Percentiles rank a stretch among this genome's conserved stretches.
Conservation (phyloP, 2,329 filamentous ascomycete genomes). For the Bipolaris bicolor region DNA sequence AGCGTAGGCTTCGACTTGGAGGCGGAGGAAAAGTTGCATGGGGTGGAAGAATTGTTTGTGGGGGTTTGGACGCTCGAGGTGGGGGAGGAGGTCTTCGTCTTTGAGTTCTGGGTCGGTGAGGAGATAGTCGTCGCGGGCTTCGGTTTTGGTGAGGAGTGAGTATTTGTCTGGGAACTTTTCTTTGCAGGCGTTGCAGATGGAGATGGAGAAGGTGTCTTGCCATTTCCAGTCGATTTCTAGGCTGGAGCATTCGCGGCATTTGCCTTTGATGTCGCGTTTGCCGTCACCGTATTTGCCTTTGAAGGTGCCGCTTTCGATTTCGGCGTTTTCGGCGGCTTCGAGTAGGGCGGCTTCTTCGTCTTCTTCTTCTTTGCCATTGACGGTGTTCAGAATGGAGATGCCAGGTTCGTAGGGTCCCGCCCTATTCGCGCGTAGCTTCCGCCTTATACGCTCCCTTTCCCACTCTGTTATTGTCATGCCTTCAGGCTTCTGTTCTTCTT, state of each 20-base stretch:
- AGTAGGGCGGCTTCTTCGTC: slow-evolving; percentile 35
- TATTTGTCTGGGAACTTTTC: slow-evolving; percentile 92
- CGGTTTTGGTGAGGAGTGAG: slow-evolving; percentile 93
- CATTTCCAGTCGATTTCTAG: slow-evolving; percentile 95
- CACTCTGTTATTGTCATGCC: slow-evolving; percentile 91
- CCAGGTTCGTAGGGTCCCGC: slow-evolving; percentile 88
- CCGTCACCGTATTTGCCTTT: slow-evolving; percentile 45
- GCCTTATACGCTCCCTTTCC: slow-evolving; percentile 80
- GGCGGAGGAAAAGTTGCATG: slow-evolving; percentile 97
- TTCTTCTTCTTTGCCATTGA: slow-evolving; percentile 41
- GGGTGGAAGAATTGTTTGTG: slow-evolving; percentile 97
- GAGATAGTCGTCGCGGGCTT: slow-evolving; percentile 93
- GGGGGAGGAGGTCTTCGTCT: slow-evolving; percentile 83
- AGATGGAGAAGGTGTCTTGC: slow-evolving; percentile 80
- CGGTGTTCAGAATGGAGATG: slow-evolving; percentile 71
- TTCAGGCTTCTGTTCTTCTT: slow-evolving; percentile 73
- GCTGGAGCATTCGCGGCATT: slow-evolving; percentile 81
- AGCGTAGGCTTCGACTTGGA: slow-evolving; percentile 93
- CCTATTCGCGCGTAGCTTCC: slow-evolving; percentile 73
- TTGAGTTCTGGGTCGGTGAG: slow-evolving; percentile 94
- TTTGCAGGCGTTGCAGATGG: slow-evolving; percentile 84
- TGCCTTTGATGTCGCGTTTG: slow-evolving; percentile 61
- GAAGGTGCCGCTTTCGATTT: slow-evolving; percentile 35
- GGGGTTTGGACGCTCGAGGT: slow-evolving; percentile 87
- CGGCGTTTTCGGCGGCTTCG: slow-evolving; percentile 52